Percentiles rank a stretch among this genome's conserved stretches.
Evolutionary conservation across 257 asterid genomes (phyloP).

Genomic region (Nemophila menziesii): DNA sequence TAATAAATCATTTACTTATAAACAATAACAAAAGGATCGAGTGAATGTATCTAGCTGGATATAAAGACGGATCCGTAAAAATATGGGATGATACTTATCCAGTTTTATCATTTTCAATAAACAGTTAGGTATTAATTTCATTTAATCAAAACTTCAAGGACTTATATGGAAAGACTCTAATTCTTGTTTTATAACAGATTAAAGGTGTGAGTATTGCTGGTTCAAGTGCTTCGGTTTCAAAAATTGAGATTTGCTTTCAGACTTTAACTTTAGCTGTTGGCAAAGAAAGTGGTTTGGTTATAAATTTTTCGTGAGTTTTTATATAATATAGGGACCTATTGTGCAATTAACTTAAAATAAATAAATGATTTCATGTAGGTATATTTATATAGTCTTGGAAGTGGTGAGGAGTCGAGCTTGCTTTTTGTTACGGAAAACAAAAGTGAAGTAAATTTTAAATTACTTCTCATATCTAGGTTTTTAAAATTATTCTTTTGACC

Average conservation of each 20-base stretch:
- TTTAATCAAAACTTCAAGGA: neutral
- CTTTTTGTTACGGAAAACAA: constrained; percentile 50
- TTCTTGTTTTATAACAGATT: constrained; percentile 28
- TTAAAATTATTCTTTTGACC: neutral
- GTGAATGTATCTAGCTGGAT: constrained; percentile 63
- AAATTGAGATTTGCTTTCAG: constrained; percentile 51
- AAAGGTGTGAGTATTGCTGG: constrained; percentile 27
- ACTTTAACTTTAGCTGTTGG: constrained; percentile 73
- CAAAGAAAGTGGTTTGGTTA: constrained; percentile 73
- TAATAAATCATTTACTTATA: constrained; percentile 38
- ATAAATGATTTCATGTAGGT: constrained; percentile 38
- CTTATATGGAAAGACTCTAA: neutral
- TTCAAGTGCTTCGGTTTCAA: constrained; percentile 47
- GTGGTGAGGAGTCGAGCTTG: constrained; percentile 32
- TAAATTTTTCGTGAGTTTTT: constrained; percentile 24
- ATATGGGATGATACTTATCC: constrained; percentile 89
- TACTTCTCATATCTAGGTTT: neutral
- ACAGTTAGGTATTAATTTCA: constrained; percentile 40
- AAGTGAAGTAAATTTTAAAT: constrained; percentile 45
- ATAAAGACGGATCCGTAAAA: constrained; percentile 77
- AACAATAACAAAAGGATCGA: constrained; percentile 34
- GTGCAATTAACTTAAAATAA: constrained; percentile 11
- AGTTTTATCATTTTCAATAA: constrained; percentile 42
- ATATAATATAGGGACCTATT: too few relatives aligned
- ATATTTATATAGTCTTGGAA: constrained; percentile 41